Evolutionary conservation across 352 stramenopile genomes (phyloP), one percentile per base, ranked within the genome.

Genomic region (Phytophthora cactorum): DNA sequence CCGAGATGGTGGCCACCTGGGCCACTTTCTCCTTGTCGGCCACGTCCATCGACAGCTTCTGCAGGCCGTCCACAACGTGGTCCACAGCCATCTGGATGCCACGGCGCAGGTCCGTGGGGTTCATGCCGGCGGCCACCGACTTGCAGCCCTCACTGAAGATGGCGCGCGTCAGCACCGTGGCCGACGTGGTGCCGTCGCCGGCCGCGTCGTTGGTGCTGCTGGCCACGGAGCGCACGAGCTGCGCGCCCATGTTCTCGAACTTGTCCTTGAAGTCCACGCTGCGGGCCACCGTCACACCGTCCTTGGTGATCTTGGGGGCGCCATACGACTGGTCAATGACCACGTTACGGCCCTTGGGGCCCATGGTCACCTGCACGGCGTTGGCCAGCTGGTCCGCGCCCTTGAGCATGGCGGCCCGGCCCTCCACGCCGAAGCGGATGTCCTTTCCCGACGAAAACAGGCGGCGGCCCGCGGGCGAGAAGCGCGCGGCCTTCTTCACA

Each of bases 121-220:
- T 99, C 93, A 99, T 98, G 55, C 98, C 98, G 39, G 98, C 98
- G 2, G 98, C 98, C 36, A 99, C 98, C 45, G 93, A 96, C 93
- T 99, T 99, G 89, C 95, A 99, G 72, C 97, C 98, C 73, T 99
- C 97, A 55, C 86, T 97, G 82, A 99, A 99, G 80, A 99, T 99
- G 63, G 98, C 96, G 59, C 98, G 90, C 36, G 98, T 98, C 29
- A 99, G 79, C 45, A 99, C 97, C 11, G 98, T 99, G 57, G 98
- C 97, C 27, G 98, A 99, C 52, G 98, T 99, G 56, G 98, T 99
- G 68, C 98, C 98, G 77, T 99, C 98, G 64, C 98, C 98, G n/a
- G 98, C 98, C 47, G 97, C 91, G 77, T 99, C 98, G 85, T 99
- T 99, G 5, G 98, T 99, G 86, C 99, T 99, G 86, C 91, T 99